These are phyloP conservation scores for Lepidium aucheri DNA, from an alignment of 345 rosid genomes.

Conservation along the genomic window DNA sequence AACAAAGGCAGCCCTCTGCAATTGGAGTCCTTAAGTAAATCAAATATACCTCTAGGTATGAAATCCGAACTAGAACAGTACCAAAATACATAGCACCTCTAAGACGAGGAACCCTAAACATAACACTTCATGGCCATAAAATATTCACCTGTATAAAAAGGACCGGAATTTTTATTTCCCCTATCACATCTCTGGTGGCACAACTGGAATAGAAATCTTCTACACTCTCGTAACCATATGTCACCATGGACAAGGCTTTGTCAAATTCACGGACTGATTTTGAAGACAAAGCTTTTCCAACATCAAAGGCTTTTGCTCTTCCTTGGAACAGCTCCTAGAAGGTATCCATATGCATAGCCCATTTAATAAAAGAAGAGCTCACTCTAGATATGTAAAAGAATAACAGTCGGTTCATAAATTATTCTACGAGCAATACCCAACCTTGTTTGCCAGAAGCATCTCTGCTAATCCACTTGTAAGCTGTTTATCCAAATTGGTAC, in stretches of 20 bases:
- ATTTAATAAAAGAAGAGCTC: constrained; percentile 13
- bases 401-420: background rate
- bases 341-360: constrained; percentile 18
- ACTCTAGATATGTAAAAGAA: background rate
- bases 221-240: constrained; percentile 65
- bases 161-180: constrained; percentile 81
- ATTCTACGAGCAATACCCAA: constrained; percentile 21
- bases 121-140: background rate
- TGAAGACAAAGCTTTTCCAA: constrained; percentile 67
- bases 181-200: constrained; percentile 59
- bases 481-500: constrained; percentile 42
- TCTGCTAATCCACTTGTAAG: constrained; percentile 67
- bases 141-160: constrained; percentile 78
- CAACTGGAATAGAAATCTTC: constrained; percentile 74
- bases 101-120: background rate
- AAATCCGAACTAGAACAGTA: background rate
- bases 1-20: background rate
- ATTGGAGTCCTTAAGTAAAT: background rate
- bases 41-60: background rate
- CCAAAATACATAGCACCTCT: constrained; percentile 1
- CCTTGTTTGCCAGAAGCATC: constrained; percentile 81
- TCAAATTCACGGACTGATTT: constrained; percentile 91
- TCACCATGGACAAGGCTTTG: constrained; percentile 76
- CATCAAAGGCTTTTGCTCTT: constrained; percentile 67
- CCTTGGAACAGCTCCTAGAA: constrained; percentile 84